Conservation (phyloP, 2,329 filamentous ascomycete genomes). For the Beauveria scarabaeidicola region DNA sequence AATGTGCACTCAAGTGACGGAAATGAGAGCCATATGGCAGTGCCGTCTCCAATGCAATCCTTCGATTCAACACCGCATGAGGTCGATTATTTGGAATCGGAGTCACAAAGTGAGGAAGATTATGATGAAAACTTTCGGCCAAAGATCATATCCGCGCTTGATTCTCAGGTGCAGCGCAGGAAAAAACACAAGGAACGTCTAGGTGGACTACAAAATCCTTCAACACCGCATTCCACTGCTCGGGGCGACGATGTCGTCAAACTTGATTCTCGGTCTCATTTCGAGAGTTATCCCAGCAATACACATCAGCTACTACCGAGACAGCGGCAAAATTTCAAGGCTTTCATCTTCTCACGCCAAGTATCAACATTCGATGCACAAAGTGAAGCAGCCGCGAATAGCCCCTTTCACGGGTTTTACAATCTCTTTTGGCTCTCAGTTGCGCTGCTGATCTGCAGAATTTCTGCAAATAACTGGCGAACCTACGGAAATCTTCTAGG, state of each 20-base stretch:
- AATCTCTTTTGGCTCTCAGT: slow-evolving; percentile 70
- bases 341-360: slow-evolving; percentile 61
- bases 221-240: not conserved
- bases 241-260: not conserved
- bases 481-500: slow-evolving; percentile 61
- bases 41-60: not conserved
- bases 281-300: slow-evolving; percentile 9
- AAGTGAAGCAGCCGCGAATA: slow-evolving; percentile 55
- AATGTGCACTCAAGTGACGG: not conserved
- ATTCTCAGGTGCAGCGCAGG: not conserved
- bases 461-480: slow-evolving; percentile 60
- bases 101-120: slow-evolving; percentile 38
- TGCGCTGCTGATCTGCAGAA: slow-evolving; percentile 55
- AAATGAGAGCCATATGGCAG: not conserved
- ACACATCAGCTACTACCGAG: slow-evolving; percentile 2
- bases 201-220: not conserved
- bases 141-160: slow-evolving; percentile 14
- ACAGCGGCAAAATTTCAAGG: slow-evolving; percentile 27
- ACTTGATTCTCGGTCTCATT: slow-evolving; percentile 17
- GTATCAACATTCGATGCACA: slow-evolving; percentile 69
- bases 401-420: slow-evolving; percentile 71
- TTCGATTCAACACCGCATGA: not conserved
- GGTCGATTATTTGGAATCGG: slow-evolving; percentile 21
- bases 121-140: slow-evolving; percentile 32
- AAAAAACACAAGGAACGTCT: not conserved